A percentile compares a stretch with the other conserved stretches of the same genome.
These are phyloP conservation scores for Aspergillus homomorphus DNA, from an alignment of 495 filamentous ascomycete species.

Conservation along the genomic window DNA sequence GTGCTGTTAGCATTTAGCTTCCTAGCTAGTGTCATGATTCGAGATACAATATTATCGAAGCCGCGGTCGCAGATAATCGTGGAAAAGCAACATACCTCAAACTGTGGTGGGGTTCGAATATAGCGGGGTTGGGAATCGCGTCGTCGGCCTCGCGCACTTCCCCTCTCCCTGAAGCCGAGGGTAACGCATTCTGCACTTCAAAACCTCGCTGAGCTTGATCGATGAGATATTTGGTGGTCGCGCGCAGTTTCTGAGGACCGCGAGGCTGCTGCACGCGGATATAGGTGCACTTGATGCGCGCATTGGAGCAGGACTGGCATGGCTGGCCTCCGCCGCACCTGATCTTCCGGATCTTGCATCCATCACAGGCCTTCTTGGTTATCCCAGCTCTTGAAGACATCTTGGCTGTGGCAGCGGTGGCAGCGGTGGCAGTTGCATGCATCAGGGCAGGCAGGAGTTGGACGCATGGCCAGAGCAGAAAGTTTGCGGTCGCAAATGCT, in stretches of 20 bases:
- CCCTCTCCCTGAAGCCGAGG: conserved; percentile 2
- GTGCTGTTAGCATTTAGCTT: background rate
- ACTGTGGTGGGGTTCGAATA: background rate
- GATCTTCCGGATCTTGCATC: conserved; percentile 34
- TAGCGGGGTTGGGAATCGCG: background rate
- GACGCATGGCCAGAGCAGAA: background rate
- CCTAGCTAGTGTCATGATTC: too few species aligned
- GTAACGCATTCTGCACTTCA: background rate
- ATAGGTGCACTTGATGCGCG: conserved; percentile 39
- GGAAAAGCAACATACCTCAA: background rate
- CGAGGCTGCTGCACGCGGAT: conserved; percentile 30
- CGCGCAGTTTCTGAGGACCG: conserved; percentile 34
- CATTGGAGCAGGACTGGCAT: conserved; percentile 29
- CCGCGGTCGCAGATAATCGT: too few species aligned
- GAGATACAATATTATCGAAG: too few species aligned
- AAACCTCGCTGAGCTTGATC: conserved; percentile 15
- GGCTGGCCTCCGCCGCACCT: conserved; percentile 27
- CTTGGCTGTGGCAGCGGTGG: background rate
- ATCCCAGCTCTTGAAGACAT: conserved; percentile 17
- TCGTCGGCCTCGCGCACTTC: background rate
- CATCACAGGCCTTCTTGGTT: conserved; percentile 32
- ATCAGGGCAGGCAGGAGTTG: background rate
- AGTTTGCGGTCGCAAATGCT: background rate
- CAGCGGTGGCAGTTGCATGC: background rate
- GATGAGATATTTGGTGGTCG: conserved; percentile 26